Base-by-base conservation (phyloP, 1,139 yeast genomes). In the Hyphopichia khmerensis region DNA sequence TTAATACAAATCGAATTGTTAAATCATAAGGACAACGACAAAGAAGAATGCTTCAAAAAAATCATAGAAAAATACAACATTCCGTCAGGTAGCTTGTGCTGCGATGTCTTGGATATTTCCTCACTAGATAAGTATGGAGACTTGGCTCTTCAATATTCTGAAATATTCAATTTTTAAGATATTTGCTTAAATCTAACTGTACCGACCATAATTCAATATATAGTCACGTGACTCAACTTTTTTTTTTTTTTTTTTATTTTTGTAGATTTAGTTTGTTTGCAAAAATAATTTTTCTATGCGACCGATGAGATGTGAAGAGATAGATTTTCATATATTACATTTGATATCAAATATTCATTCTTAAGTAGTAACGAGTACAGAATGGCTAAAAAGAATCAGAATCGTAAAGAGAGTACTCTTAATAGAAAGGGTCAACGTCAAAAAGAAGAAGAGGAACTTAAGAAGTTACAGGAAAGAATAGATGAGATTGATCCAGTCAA, bases 1-100 rank as follows among this genome's bases (percentile, higher is more conserved):
- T 57, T 87, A 40, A 74, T 87, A 27, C 86, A 84, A 47, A 69
- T 85, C 4, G 80, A 76, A 40, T 41, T 60, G 14, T 52, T 53
- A 33, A 57, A 60, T 32, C 52, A 49, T 39, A 37, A 33, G 3
- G 45, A 46, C 9, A 48, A 50, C 13, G 41, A 46, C 26, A 42
- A 54, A 40, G 48, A 51, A 31, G 43, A 47, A 9, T 53, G 55
- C 11, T 65, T 75, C 40, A 56, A 56, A 5, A 54, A 52, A 11
- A 57, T 75, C n/a, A 53, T 65, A 3, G 43, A 48, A 3, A 69
- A 67, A 46, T 73, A 74, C 48, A 63, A 64, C 16, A 68, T 74
- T 15, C 78, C 79, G 1, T 49, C 47, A 17, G 80, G 79, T 0
- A 61, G 53, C n/a, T 47, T 75, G 27, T 64, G 75, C 45, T 53